Percentiles rank a stretch among this genome's conserved stretches.
Conservation (phyloP, 2,329 filamentous ascomycete genomes). For the Paraconiothyrium sp. region DNA sequence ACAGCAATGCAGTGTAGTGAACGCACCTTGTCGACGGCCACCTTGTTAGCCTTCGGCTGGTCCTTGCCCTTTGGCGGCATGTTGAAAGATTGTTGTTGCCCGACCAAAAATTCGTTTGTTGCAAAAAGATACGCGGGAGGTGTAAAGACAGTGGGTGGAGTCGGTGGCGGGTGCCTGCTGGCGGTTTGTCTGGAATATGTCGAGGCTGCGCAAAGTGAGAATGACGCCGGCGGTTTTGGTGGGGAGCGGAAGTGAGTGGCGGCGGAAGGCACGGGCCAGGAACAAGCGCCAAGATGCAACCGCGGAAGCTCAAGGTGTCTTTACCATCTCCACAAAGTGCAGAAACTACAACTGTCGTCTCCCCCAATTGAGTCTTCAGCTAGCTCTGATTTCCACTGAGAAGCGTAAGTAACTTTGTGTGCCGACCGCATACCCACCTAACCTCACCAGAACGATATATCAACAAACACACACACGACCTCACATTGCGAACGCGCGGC, state of each 20-base stretch:
- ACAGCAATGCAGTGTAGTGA: not conserved
- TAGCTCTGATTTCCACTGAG: not conserved
- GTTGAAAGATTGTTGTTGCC: slow-evolving; percentile 44
- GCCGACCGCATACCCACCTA: slow-evolving; percentile 17
- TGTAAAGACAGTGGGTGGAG: slow-evolving; percentile 26
- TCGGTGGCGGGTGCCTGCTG: slow-evolving; percentile 30
- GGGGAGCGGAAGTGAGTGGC: slow-evolving; percentile 33
- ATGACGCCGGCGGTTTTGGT: slow-evolving; percentile 46
- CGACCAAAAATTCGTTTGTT: slow-evolving; percentile 1
- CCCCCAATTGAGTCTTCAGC: slow-evolving; percentile 11
- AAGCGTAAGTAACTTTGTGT: not conserved
- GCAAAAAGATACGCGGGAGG: not conserved
- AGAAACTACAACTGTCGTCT: slow-evolving; percentile 1
- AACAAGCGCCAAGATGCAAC: slow-evolving; percentile 21
- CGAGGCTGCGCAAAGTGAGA: slow-evolving; percentile 43
- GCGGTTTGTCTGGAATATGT: slow-evolving; percentile 26
- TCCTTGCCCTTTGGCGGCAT: slow-evolving; percentile 76
- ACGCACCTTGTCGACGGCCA: slow-evolving; percentile 80
- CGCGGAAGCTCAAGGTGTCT: slow-evolving; percentile 34
- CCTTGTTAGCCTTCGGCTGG: slow-evolving; percentile 64
- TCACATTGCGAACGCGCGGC: slow-evolving; percentile 32
- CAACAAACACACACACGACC: slow-evolving; percentile 25
- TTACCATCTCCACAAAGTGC: slow-evolving; percentile 15
- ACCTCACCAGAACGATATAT: slow-evolving; percentile 29
- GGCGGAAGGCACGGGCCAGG: slow-evolving; percentile 20